Base-by-base conservation (phyloP, 257 asterid species). In the Plantago ovata region DNA sequence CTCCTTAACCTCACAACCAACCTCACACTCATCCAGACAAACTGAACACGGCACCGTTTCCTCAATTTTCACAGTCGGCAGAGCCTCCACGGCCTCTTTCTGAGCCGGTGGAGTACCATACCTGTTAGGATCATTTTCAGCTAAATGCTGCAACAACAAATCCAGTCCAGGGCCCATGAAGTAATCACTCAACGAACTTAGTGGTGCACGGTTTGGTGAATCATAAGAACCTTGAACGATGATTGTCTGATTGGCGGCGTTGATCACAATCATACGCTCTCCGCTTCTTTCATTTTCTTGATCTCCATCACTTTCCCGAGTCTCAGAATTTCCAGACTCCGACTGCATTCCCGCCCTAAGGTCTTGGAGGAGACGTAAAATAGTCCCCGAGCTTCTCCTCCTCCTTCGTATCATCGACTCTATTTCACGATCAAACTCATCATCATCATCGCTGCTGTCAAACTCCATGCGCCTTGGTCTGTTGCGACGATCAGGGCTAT, bases 81-180 rank as follows among this genome's bases (percentile, higher is more conserved):
- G 52, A 12, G 85, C 95, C 52, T 87, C 84, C 38, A 90, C 88
- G 0, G 83, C 95, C 69, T 87, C 94, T 58, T 77, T 87, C 62
- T 42, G 77, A 33, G 97, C 87, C 4, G 97, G 97, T 4, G 94
- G 95, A 0, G 97, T 86, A 2, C 97, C 95, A 0, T 87, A 79
- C 60, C 85, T 59, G 71, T 77, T 87, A 12, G 91, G 90, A 57
- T 87, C 95, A 61, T 81, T 90, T 73, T 90, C 95, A 0, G 92
- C 77, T 70, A 89, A 68, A 69, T 84, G 97, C 80, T 89, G 94
- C 73, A 89, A 75, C 75, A 89, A 53, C 67, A 77, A 53, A 65
- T 86, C 97, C 24, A 89, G 76, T 14, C 94, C 84, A 11, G 95
- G 89, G 1, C 94, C 97, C 0, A 86, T 47, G 71, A 89, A 79